Evolutionary conservation across 2,329 filamentous ascomycete species (phyloP), one percentile per base, ranked within the genome.

Genomic region (Venturia nashicola): DNA sequence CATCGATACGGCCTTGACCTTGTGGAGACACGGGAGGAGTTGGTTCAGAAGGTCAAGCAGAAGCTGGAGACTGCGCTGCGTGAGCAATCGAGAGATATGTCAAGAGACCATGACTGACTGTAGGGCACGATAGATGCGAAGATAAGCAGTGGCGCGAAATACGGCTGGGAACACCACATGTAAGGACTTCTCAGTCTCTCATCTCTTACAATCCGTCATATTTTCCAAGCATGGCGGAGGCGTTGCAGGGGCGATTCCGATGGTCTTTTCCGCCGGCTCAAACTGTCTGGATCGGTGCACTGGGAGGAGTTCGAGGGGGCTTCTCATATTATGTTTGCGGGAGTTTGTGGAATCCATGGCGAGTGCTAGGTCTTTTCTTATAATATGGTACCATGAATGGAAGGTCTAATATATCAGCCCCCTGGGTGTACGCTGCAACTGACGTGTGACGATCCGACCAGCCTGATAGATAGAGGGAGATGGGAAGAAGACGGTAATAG

Each of bases 1-100:
- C 70, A 74, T 65, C 75, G 75, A 62, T 80, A 79, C 65, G 75
- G 71, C 0, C 71, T 85, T 6, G 72, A 76, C 44, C 70, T 81
- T 64, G 71, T 81, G 39, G 73, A 77, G 18, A 76, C 69, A 2
- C 73, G 79, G 32, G 73, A 73, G 5, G 75, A 76, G 7, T 68
- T 85, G 61, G 68, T 68, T n/a, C 68, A 71, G 23, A 62, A 67
- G 5, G 69, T 82, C 9, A 64, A 70, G 64, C 67, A 68, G 23
- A 76, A 69, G 68, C 63, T 79, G 34, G 42, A 61, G 43, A 46
- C 20, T 32, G 62, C 40, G 39, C 36, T 63, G n/a, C 34, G 34
- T 40, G 23, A 54, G 46, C 61, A 57, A 23, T 34, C 42, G 23
- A 46, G 60, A 39, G 51, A 57, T 12, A 57, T 57, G 14, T 57